Base-by-base conservation (phyloP, 805 yeast species). In the Kluyveromyces dobzhanskii region DNA sequence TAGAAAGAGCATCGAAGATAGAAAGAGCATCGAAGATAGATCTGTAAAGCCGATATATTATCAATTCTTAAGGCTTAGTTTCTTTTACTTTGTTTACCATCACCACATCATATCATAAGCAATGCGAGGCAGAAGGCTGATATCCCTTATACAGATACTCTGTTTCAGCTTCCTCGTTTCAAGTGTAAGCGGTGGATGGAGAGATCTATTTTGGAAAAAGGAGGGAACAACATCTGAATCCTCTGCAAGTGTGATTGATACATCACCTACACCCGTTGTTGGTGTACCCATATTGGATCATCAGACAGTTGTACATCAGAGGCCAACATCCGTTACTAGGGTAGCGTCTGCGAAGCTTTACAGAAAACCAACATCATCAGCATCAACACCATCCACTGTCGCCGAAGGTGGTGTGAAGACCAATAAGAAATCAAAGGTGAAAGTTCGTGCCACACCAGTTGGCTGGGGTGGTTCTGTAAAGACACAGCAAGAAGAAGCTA, bases 201-300 rank as follows among this genome's bases (percentile, higher is more conserved):
- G 24, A 21, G 24, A 21, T 21, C 6, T 21, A 6, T 21, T 21
- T 9, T 9, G 8, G 24, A 21, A 21, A 21, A 6, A 9, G 24
- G 24, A 9, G 6, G n/a, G n/a, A n/a, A n/a, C n/a, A n/a, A n/a
- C n/a, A n/a, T n/a, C 24, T 6, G 24, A 21, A 21, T 21, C 24
- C 24, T 21, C 24, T 6, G 24, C n/a, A 11, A 7, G n/a, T n/a
- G 11, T 27, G 11, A 7, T n/a, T 7, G 30, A 27, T 6, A 14
- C 30, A 14, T 27, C 30, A n/a, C 16, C 6, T 6, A 14, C 7
- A 11, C 6, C 30, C 11, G 30, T 27, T 10, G 32, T n/a, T 11
- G 32, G 32, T 11, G 32, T 17, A 16, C 32, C 32, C 7, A 17
- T 30, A 30, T n/a, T 30, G 4, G 32, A 30, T 14, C 32, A 30